Evolutionary conservation across 192 early-diverging fungal genomes (phyloP).

Genomic region (Mortierella alpina): DNA sequence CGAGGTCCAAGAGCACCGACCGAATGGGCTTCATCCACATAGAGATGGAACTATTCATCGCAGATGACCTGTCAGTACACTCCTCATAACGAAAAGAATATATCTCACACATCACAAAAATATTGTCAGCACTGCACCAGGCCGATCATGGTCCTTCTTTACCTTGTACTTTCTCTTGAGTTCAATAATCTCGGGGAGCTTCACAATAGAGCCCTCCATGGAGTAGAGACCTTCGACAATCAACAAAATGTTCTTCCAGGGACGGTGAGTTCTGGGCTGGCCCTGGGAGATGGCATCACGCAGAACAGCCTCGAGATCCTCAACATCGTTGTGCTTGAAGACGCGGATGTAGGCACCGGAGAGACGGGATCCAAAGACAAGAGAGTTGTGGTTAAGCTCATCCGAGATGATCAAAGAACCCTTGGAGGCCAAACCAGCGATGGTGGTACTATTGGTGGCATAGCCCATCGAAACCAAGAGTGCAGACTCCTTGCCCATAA

Average conservation of each 20-base stretch:
- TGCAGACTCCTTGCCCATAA: conserved; percentile 88
- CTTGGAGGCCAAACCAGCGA: conserved; percentile 86
- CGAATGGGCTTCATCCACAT: conserved; percentile 98
- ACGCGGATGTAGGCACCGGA: conserved; percentile 91
- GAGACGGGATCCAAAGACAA: conserved; percentile 94
- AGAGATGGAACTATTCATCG: conserved; percentile 81
- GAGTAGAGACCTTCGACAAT: conserved; percentile 97
- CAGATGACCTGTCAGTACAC: neutral
- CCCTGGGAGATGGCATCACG: conserved; percentile 92
- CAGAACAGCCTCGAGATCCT: conserved; percentile 82
- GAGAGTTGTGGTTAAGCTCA: conserved; percentile 94
- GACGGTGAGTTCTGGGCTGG: conserved; percentile 96
- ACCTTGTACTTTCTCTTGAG: conserved; percentile 92
- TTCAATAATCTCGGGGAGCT: conserved; percentile 87
- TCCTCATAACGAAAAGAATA: neutral
- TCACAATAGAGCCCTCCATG: conserved; percentile 96
- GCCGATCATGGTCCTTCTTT: neutral
- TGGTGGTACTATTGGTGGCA: conserved; percentile 94
- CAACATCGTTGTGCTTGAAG: conserved; percentile 93
- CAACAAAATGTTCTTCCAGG: conserved; percentile 99
- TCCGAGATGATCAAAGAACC: conserved; percentile 95
- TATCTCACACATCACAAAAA: neutral
- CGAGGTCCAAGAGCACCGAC: conserved; percentile 94
- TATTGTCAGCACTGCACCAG: neutral
- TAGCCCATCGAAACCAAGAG: conserved; percentile 96